These are phyloP conservation scores for Aspergillus hiratsukae DNA, from an alignment of 2,329 filamentous ascomycete species.

Conservation along the genomic window DNA sequence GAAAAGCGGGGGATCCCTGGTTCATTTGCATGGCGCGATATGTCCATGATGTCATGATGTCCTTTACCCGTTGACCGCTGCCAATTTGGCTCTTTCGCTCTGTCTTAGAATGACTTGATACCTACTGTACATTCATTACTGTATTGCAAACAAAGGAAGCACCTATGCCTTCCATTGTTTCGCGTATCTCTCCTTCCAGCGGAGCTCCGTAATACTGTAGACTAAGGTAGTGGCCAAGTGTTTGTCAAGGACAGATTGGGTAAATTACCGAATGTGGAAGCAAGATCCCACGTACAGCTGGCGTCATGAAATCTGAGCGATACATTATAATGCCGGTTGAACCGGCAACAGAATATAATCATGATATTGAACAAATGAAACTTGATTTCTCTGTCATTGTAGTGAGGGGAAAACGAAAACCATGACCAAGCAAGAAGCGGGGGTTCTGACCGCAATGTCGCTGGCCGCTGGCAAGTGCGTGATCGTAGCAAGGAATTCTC, in stretches of 20 bases:
- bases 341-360: neutral
- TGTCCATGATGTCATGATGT: slow-evolving; percentile 19
- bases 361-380: neutral
- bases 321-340: neutral
- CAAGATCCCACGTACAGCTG: neutral
- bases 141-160: neutral
- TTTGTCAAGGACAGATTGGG: too few relatives aligned
- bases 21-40: slow-evolving; percentile 9
- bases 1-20: neutral
- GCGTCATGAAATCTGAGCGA: neutral
- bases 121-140: neutral
- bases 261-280: neutral
- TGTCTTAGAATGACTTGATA: neutral
- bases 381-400: neutral
- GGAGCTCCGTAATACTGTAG: neutral
- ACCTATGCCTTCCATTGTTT: neutral
- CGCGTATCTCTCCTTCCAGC: neutral
- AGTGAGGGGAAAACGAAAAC: neutral
- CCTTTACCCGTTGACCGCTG: neutral
- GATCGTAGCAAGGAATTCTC: slow-evolving; percentile 22
- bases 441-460: neutral
- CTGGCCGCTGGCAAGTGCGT: slow-evolving; percentile 1
- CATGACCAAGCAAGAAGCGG: neutral
- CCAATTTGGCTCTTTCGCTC: neutral
- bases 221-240: too few relatives aligned